Evolutionary conservation across 1,284 basidiomycete species (phyloP), one percentile per base, ranked within the genome.

Genomic region (Sporisorium exsertum): DNA sequence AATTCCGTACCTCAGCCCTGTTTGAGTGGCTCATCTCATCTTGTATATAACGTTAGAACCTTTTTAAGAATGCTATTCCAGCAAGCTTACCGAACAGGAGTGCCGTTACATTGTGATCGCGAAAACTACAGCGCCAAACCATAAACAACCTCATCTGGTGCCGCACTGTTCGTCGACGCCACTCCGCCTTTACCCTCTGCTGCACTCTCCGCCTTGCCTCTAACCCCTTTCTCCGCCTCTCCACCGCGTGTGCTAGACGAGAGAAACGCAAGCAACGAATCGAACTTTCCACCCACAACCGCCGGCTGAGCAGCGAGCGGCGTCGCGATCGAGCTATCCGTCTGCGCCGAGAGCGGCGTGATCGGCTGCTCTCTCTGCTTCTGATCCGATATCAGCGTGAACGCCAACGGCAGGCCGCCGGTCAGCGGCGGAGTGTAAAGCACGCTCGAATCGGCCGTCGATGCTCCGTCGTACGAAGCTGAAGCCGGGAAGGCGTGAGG

Each of bases 351-450:
- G 2, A 50, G 32, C 8, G 68, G 68, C 15, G 68, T 70, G 6
- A 26, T 27, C 1, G 68, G 62, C 29, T 56, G 60, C 16, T 54
- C 22, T 9, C 18, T 15, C 27, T 27, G 26, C 47, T 32, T 16
- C n/a, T 29, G 27, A 5, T 29, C 49, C 3, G 2, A 27, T 6
- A 32, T 12, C 29, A n/a, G 29, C 49, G 27, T 32, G 29, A 32
- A 32, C 18, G 13, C 13, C 26, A 32, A 29, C 3, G 56, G 47
- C 29, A 63, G 1, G 1, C 54, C 54, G 8, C 57, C 61, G 1
- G 55, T 56, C 9, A 69, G 33, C 7, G 60, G 66, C n/a, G 66
- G 66, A 1, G 66, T 69, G 12, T 47, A 43, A 15, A 63, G 33
- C 12, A 47, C 26, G 56, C 46, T 63, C 22, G 45, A 54, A 9